Evolutionary conservation across 805 yeast genomes (phyloP).

Genomic region (Lipomyces orientalis): DNA sequence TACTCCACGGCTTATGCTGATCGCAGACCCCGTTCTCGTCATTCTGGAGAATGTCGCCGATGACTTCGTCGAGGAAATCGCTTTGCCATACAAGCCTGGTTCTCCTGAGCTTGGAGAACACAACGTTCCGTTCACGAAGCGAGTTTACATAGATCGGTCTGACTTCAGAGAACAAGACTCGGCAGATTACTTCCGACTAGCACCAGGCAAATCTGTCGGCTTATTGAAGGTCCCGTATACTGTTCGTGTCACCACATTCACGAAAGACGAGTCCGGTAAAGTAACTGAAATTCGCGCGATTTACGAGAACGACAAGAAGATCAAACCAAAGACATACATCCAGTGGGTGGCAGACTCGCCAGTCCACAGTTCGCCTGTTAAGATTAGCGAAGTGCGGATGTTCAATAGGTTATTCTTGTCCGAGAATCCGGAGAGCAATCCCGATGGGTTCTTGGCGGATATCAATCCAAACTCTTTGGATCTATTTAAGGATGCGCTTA

Average conservation of each 20-base stretch:
- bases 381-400: constrained; percentile 76
- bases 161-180: constrained; percentile 77
- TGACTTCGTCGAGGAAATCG: constrained; percentile 69
- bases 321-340: constrained; percentile 91
- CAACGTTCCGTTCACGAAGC: constrained; percentile 78
- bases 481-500: constrained; percentile 64
- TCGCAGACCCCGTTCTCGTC: constrained; percentile 83
- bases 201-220: constrained; percentile 95
- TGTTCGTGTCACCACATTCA: constrained; percentile 70
- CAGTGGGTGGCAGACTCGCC: constrained; percentile 90
- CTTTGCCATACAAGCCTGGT: constrained; percentile 91
- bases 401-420: constrained; percentile 87
- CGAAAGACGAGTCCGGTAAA: constrained; percentile 65
- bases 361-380: constrained; percentile 65
- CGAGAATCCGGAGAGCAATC: constrained; percentile 87
- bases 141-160: constrained; percentile 80
- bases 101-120: constrained; percentile 71
- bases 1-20: constrained; percentile 94
- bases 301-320: constrained; percentile 70
- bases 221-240: constrained; percentile 88
- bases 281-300: constrained; percentile 75
- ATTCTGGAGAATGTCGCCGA: constrained; percentile 81
- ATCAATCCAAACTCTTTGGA: constrained; percentile 81
- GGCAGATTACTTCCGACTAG: constrained; percentile 85
- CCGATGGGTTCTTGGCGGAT: constrained; percentile 86